These are phyloP conservation scores for Diphasiastrum complanatum DNA, from an alignment of 83 land plant genomes.

Conservation along the genomic window DNA sequence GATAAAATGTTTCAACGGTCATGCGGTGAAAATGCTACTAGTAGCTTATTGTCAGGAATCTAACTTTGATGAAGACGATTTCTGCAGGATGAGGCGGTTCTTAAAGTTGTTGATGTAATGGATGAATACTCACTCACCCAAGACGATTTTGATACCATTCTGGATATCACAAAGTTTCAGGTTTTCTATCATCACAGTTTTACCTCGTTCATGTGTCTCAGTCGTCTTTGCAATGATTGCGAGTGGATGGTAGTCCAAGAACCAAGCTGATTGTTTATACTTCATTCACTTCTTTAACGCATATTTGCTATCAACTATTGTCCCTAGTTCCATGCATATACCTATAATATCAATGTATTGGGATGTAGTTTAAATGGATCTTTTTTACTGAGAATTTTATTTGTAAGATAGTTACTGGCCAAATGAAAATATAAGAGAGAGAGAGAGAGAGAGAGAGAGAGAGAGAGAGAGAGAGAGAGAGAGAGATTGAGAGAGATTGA, in stretches of 20 bases:
- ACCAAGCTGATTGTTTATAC: too few relatives aligned
- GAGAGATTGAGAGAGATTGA: too few relatives aligned
- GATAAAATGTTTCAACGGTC: neutral
- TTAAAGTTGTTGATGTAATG: conserved; percentile 79
- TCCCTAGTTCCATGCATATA: too few relatives aligned
- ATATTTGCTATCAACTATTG: too few relatives aligned
- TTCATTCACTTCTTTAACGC: too few relatives aligned
- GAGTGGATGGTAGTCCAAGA: neutral
- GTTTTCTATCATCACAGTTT: conserved; percentile 23
- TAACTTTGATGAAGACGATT: conserved; percentile 1
- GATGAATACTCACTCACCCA: conserved; percentile 74
- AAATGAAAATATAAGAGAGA: too few relatives aligned
- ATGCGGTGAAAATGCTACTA: neutral
- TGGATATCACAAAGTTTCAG: conserved; percentile 75
- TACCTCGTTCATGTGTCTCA: neutral
- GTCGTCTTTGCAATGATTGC: neutral
- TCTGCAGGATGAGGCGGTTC: conserved; percentile 79
- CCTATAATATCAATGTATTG: too few relatives aligned
- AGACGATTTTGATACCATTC: conserved; percentile 83
- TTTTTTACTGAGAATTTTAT: too few relatives aligned
- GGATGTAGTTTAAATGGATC: too few relatives aligned
- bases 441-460: too few relatives aligned
- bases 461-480: too few relatives aligned
- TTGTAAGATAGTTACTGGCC: too few relatives aligned
- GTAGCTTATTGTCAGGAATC: neutral